Base-by-base conservation (phyloP, 768 basidiomycete species). In the Cystobasidium ongulense region DNA sequence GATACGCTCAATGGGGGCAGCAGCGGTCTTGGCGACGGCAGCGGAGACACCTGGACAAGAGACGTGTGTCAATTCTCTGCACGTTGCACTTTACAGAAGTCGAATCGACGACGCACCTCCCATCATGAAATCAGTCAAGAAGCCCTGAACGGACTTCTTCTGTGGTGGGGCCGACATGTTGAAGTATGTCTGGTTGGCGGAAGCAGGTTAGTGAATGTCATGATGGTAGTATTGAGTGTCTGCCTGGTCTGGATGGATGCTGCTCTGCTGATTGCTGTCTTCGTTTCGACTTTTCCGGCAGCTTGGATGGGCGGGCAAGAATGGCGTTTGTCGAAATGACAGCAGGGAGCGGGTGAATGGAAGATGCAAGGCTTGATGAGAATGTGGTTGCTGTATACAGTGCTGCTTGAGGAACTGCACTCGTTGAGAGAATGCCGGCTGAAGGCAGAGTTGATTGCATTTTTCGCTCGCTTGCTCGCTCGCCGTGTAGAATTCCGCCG, bases 1-100 rank as follows among this genome's bases (percentile, higher is more conserved):
- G 84, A 99, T 95, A 81, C 96, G 93, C 88, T 98, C 96, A 80
- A 99, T 99, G 84, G 96, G 96, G 77, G 96, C 96, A 79, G 96
- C 96, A 77, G 90, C 90, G 78, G 96, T 98, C 88, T 99, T 99
- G 71, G 96, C 90, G 82, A 98, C 91, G 79, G 96, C 96, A 77
- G 83, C 82, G 68, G 81, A 81, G 53, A 71, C 68, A 71, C 68
- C 68, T 71, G 54, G 8, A 70, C 23, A 25, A 17, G 25, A 35
- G 13, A 21, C 10, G 23, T 7, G 31, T 33, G 81, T 81, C 80
- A 41, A 15, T 38, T 29, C 15, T 15, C 13, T 46, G 27, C 11
- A 63, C 17, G 27, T 27, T 11, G 17, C 15, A 23, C 18, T 46
- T 5, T 43, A 25, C 23, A 54, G 50, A 53, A 23, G 17, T 4